A percentile compares a stretch with the other conserved stretches of the same genome.
Evolutionary conservation across 305 asterid genomes (phyloP).

Genomic region (Stenogyne calaminthoides): DNA sequence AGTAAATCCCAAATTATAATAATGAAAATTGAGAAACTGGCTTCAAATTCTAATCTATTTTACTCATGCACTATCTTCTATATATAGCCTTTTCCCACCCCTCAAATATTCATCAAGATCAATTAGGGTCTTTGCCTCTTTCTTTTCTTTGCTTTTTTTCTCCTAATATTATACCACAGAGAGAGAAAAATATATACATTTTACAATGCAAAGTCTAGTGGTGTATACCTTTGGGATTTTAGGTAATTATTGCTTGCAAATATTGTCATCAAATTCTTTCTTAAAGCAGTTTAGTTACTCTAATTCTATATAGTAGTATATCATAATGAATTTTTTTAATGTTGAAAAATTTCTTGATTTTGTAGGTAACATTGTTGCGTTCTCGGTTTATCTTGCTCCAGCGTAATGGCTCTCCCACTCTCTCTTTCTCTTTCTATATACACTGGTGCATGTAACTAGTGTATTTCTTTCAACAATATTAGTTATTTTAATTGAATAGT

Average conservation of each 20-base stretch:
- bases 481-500: no score
- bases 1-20: no score
- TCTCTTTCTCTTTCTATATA: background rate
- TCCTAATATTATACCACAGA: background rate
- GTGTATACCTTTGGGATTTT: slow-evolving; percentile 47
- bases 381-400: slow-evolving; percentile 59
- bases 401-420: slow-evolving; percentile 36
- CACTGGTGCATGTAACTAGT: no score
- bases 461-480: no score
- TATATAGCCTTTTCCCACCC: slow-evolving; percentile 23
- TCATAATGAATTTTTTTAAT: background rate
- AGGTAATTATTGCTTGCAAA: slow-evolving; percentile 30
- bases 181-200: slow-evolving; percentile 20
- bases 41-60: background rate
- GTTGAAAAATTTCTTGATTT: slow-evolving; percentile 4
- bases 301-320: background rate
- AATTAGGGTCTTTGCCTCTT: background rate
- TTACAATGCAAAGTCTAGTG: slow-evolving; percentile 35
- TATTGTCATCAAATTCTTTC: background rate
- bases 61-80: slow-evolving; percentile 19
- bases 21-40: slow-evolving; percentile 7
- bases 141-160: background rate
- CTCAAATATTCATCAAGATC: slow-evolving; percentile 28
- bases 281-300: background rate
- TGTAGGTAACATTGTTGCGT: slow-evolving; percentile 59